Base-by-base conservation (phyloP, 163 green algal species). In the Coccomyxa subellipsoidea region DNA sequence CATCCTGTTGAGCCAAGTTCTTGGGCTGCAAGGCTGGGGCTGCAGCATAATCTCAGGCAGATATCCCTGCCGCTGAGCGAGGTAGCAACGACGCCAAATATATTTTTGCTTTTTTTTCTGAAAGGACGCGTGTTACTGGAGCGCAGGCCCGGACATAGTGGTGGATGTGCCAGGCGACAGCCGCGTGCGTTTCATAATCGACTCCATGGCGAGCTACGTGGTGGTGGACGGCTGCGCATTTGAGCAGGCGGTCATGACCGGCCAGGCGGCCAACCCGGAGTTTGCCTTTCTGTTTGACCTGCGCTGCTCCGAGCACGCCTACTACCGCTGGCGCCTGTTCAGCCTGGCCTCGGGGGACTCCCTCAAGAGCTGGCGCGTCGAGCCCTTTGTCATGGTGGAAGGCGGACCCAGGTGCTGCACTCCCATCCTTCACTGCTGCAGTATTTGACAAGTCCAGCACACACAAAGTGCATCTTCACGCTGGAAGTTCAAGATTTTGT, bases 231-330 rank as follows among this genome's bases (percentile, higher is more conserved):
- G 95, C 78, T 93, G 86, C 54, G 90, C 88, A 39, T 96, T 99
- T 85, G 96, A 99, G 92, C 92, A 96, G 88, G 85, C 92, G 37
- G 82, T 98, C 31, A 96, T 98, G 92, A 90, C 96, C 84, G 84
- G 86, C 39, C 88, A 97, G 89, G 87, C 89, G 36, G 83, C 80
- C 84, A 96, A 97, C 84, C 92, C 93, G 0, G 92, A 96, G 80
- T 99, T 95, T 82, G 78, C 72, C 25, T 99, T 98, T 89, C 82
- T 99, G 40, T 97, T 95, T 81, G 91, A 98, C 86, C 87, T 94
- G 21, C 85, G 87, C 31, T 94, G 80, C 31, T 82, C 91, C 0
- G 94, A 96, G 78, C 94, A 98, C 85, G 80, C 87, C 2, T 99
- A 98, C 91, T 99, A 99, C 88, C 87, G 72, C 78, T 98, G 91